Evolutionary conservation across 2,329 filamentous ascomycete species (phyloP), one percentile per base, ranked within the genome.

Genomic region (Bipolaris bicolor): DNA sequence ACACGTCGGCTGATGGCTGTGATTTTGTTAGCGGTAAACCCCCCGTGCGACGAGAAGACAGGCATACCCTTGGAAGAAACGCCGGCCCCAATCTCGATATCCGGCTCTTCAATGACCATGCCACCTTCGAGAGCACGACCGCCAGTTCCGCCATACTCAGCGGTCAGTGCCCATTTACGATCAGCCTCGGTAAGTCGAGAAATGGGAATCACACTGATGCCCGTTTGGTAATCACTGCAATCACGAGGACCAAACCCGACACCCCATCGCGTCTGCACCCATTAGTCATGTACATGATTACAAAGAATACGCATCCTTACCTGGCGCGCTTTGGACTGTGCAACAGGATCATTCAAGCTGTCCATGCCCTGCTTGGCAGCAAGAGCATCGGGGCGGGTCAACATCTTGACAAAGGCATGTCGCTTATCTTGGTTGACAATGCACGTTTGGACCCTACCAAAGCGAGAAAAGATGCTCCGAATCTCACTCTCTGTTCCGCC

Each of bases 351-450:
- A 62, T 90, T 87, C 60, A 87, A 86, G 50, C 87, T 88, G 75
- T 97, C 93, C 88, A 98, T 97, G 49, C 88, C 91, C 36, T 90
- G 86, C 74, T 96, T 96, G 49, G 95, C 95, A 61, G 77, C 81
- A 57, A 96, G 84, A 13, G 95, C 94, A 76, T 97, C 92, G 61
- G 87, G 84, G 36, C 96, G 91, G 62, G 87, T 95, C 65, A 95
- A 86, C 95, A 99, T 99, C 80, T 99, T 99, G 71, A 99, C 94
- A 75, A 99, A 99, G 5, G 95, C 95, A 77, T 99, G 95, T 16
- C 95, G 90, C 80, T 98, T 99, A 72, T 99, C 95, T 71, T 92
- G 90, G 80, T 99, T 98, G 65, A 97, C 93, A 64, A 99, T 99
- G 78, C 94, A 98, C 1, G 94, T 97, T 77, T 99, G 95, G 3